Evolutionary conservation across 257 asterid species (phyloP).

Genomic region (Ajuga chamaepitys): DNA sequence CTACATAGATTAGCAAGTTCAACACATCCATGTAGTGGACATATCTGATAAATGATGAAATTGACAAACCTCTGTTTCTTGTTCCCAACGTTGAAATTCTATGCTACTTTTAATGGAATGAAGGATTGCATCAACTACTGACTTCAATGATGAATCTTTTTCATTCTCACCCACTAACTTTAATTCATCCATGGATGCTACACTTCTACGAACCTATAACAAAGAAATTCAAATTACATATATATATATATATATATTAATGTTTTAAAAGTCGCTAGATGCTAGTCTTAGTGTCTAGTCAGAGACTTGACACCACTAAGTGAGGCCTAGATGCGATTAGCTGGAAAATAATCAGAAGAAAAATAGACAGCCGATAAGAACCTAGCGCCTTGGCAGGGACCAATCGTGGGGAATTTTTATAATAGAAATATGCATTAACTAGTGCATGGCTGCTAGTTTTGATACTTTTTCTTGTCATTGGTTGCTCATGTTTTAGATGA

Average conservation of each 20-base stretch:
- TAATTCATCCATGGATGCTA: constrained; percentile 7
- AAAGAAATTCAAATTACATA: constrained; percentile 20
- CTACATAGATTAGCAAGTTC: constrained; percentile 20
- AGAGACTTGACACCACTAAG: too few species aligned
- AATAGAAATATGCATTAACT: too few species aligned
- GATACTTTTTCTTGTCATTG: neutral
- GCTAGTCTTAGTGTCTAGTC: too few species aligned
- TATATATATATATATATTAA: neutral
- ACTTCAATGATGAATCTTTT: constrained; percentile 19
- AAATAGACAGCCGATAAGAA: too few species aligned
- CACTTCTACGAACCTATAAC: constrained; percentile 32
- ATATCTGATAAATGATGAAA: neutral
- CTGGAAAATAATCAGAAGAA: too few species aligned
- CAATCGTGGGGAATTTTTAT: too few species aligned
- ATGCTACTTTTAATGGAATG: constrained; percentile 36
- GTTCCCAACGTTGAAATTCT: constrained; percentile 34
- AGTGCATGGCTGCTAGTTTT: neutral
- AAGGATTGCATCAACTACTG: constrained; percentile 37
- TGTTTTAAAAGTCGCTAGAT: too few species aligned
- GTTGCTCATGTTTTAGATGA: neutral
- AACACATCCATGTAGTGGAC: neutral
- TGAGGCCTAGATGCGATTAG: too few species aligned
- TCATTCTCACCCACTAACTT: constrained; percentile 16
- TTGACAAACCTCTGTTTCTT: constrained; percentile 30
- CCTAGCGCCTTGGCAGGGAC: too few species aligned